phyloP scores from a whole-genome alignment of 2,329 filamentous ascomycete species.

The Hymenoscyphus albidus region DNA sequence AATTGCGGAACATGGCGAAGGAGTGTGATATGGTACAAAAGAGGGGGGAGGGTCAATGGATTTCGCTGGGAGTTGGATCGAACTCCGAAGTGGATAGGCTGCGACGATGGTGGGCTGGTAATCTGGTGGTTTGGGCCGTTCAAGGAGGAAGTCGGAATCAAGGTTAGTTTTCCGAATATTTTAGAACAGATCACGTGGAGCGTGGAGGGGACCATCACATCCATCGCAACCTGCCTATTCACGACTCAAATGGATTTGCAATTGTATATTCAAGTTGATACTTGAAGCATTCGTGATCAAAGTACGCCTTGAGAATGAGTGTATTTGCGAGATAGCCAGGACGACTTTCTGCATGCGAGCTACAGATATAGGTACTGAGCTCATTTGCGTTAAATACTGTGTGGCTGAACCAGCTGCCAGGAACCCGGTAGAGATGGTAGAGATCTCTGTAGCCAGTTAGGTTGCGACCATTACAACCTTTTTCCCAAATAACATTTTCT shows the following conservation, averaged over 20 bases:
- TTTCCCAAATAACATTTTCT: too few relatives aligned
- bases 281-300: too few relatives aligned
- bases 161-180: not conserved
- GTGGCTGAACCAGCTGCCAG: not conserved
- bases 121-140: not conserved
- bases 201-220: not conserved
- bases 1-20: slow-evolving; percentile 21
- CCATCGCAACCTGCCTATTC: too few relatives aligned
- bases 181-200: not conserved
- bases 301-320: too few relatives aligned
- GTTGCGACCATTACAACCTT: not conserved
- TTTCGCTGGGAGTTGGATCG: slow-evolving; percentile 11
- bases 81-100: slow-evolving; percentile 8
- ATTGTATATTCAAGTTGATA: too few relatives aligned
- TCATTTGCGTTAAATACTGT: not conserved
- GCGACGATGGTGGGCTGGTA: not conserved
- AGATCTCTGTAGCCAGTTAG: not conserved
- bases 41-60: slow-evolving; percentile 11
- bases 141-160: not conserved
- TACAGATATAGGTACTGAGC: too few relatives aligned
- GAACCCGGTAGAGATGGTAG: not conserved
- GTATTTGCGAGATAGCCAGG: too few relatives aligned
- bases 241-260: too few relatives aligned
- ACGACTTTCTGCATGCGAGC: too few relatives aligned
- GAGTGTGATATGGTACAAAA: slow-evolving; percentile 7